Evolutionary conservation across 345 rosid genomes (phyloP).

Genomic region (Turnera subulata): DNA sequence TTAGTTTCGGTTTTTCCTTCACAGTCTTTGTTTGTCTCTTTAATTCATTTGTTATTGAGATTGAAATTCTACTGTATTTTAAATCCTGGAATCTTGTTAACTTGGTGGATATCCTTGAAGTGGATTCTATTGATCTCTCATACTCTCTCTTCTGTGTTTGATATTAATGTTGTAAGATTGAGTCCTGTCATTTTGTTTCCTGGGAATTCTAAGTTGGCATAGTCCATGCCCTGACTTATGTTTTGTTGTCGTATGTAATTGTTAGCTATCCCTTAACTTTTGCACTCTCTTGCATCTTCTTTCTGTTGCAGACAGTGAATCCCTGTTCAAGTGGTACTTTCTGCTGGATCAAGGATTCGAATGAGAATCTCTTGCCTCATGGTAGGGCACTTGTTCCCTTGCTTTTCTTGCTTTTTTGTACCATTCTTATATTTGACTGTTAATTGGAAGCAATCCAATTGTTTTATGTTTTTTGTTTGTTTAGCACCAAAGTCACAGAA

Average conservation of each 20-base stretch:
- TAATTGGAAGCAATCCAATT: neutral
- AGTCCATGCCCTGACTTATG: too few species aligned
- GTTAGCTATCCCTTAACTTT: constrained; percentile 1
- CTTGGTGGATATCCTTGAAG: too few species aligned
- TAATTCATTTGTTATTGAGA: too few species aligned
- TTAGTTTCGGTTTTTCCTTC: too few species aligned
- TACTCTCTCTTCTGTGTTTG: too few species aligned
- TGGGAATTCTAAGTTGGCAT: too few species aligned
- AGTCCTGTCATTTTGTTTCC: too few species aligned
- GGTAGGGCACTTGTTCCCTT: constrained; percentile 16
- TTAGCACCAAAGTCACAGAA: constrained; percentile 67
- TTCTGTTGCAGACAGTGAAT: constrained; percentile 50
- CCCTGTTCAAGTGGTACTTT: constrained; percentile 41
- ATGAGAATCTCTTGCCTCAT: constrained; percentile 27
- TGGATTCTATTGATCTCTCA: too few species aligned
- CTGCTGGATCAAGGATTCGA: constrained; percentile 35
- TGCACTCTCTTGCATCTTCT: constrained; percentile 14
- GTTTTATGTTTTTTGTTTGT: constrained; percentile 15
- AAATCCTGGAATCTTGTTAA: too few species aligned
- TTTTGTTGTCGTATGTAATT: constrained; percentile 2
- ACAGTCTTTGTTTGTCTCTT: too few species aligned
- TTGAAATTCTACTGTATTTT: too few species aligned
- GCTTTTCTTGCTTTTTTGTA: neutral
- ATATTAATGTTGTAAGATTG: too few species aligned
- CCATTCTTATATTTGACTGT: neutral